Conservation (phyloP, 176 grass and related monocot genomes). For the Oryza brachyantha region DNA sequence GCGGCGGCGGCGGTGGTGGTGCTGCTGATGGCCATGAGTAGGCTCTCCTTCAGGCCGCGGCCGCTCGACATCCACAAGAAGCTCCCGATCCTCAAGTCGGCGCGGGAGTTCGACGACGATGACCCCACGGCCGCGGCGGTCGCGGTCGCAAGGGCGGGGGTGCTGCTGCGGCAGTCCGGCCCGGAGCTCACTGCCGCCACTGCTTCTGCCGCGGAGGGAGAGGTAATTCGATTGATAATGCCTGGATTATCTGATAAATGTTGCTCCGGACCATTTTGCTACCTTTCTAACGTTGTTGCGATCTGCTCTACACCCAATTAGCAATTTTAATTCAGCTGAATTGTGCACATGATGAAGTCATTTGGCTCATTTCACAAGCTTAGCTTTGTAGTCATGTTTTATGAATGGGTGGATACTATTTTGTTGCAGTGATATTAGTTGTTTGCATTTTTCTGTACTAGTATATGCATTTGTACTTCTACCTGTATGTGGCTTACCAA, state of each 20-base stretch:
- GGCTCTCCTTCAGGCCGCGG: conserved; percentile 90
- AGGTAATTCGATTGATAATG: conserved; percentile 27
- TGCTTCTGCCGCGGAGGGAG: conserved; percentile 29
- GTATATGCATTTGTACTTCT: not conserved
- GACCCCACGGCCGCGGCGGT: conserved; percentile 37
- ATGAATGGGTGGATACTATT: not conserved
- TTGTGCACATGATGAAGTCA: not conserved
- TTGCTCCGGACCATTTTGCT: not conserved
- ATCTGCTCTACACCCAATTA: not conserved
- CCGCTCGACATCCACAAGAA: conserved; percentile 99
- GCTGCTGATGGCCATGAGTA: conserved; percentile 72
- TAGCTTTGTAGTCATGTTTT: not conserved
- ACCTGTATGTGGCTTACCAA: not conserved
- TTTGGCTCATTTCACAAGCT: not conserved
- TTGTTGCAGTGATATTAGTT: not conserved
- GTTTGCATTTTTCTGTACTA: not conserved
- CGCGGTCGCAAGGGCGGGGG: conserved; percentile 28
- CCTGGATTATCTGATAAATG: conserved; percentile 19
- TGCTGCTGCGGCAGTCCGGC: conserved; percentile 37
- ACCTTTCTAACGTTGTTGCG: not conserved
- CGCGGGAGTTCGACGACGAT: conserved; percentile 91
- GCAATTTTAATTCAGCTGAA: conserved; percentile 12
- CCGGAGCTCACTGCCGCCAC: conserved; percentile 41
- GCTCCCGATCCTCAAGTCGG: conserved; percentile 85
- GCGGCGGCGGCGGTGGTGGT: not conserved